These are phyloP conservation scores for Eleusine indica DNA, from an alignment of 176 grass and related monocot genomes.

Conservation along the genomic window DNA sequence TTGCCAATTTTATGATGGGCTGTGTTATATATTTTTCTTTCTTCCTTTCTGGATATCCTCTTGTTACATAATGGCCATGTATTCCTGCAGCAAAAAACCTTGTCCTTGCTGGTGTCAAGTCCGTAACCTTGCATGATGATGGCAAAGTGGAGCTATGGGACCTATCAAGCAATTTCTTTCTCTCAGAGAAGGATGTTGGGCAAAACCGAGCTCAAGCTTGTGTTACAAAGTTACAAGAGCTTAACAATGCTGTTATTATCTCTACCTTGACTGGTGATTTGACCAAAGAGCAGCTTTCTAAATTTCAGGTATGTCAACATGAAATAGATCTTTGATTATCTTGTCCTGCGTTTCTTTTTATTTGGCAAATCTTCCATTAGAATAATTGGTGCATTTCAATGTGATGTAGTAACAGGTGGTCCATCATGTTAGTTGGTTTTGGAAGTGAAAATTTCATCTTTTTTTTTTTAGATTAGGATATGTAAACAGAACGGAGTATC, in stretches of 20 bases:
- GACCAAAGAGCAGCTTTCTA: constrained; percentile 67
- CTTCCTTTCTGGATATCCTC: not conserved
- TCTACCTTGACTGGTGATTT: constrained; percentile 57
- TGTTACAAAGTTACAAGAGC: constrained; percentile 73
- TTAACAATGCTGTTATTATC: constrained; percentile 78
- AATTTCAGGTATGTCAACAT: constrained; percentile 57
- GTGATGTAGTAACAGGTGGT: not conserved
- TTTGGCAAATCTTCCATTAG: not conserved
- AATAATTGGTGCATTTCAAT: not conserved
- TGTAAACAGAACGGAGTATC: not conserved
- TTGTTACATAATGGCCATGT: not conserved
- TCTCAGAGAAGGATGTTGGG: constrained; percentile 75
- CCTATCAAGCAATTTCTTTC: constrained; percentile 82
- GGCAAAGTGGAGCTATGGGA: constrained; percentile 78
- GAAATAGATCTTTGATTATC: not conserved
- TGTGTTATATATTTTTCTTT: not conserved
- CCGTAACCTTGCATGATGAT: constrained; percentile 75
- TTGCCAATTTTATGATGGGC: not conserved
- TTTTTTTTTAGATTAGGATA: not conserved
- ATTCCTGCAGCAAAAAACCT: constrained; percentile 80
- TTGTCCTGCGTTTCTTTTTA: not conserved
- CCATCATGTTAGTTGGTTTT: constrained; percentile 16
- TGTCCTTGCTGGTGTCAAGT: constrained; percentile 80
- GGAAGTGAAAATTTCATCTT: not conserved
- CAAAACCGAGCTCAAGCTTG: constrained; percentile 63